Evolutionary conservation across 371 early-diverging fungal species (phyloP).

Genomic region (Dinochytrium kinnereticum): DNA sequence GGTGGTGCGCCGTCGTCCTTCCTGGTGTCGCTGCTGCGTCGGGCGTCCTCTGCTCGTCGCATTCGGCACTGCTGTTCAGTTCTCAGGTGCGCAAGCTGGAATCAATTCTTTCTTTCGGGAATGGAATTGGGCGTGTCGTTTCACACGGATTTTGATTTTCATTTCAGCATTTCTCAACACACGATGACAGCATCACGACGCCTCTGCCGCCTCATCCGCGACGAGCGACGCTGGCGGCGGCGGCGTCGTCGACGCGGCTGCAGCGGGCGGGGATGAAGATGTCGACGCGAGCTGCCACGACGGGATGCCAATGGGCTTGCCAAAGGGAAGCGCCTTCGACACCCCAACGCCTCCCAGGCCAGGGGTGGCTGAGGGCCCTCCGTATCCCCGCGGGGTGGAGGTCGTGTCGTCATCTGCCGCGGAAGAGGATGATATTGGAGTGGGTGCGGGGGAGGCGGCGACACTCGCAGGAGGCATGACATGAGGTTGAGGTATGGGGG

Average conservation of each 20-base stretch:
- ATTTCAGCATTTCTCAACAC: too few relatives aligned
- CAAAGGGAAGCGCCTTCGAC: neutral
- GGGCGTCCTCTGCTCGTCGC: too few relatives aligned
- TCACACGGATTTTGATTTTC: too few relatives aligned
- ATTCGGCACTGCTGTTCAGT: too few relatives aligned
- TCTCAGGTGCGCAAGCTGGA: too few relatives aligned
- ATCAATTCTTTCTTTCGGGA: too few relatives aligned
- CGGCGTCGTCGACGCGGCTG: neutral
- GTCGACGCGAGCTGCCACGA: neutral
- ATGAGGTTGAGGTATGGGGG: neutral
- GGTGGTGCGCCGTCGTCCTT: neutral
- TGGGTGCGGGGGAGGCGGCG: neutral
- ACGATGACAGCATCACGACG: too few relatives aligned
- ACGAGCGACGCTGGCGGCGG: neutral
- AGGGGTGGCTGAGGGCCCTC: neutral
- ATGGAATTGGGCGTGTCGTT: too few relatives aligned
- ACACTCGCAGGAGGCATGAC: neutral
- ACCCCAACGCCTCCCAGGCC: constrained; percentile 8
- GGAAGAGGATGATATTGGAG: neutral
- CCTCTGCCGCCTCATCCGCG: neutral
- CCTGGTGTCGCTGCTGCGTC: neutral
- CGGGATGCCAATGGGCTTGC: constrained; percentile 10
- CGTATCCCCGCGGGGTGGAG: neutral
- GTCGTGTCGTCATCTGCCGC: neutral
- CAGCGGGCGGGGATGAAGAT: neutral